Evolutionary conservation across 1,284 basidiomycete species (phyloP).

Genomic region (Marasmius oreades): DNA sequence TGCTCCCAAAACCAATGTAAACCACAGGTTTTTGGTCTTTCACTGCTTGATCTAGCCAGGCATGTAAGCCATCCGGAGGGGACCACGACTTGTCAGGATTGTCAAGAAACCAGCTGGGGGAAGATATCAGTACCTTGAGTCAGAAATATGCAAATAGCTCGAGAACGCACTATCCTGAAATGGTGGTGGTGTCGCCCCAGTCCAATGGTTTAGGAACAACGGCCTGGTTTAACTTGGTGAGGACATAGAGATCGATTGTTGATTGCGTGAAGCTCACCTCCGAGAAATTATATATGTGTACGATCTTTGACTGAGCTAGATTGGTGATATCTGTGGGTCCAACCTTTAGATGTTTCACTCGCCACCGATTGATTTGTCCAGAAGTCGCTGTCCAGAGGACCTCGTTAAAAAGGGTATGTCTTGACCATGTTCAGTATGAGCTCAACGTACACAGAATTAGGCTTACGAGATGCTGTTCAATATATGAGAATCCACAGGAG

Average conservation of each 20-base stretch:
- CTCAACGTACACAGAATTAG: background rate
- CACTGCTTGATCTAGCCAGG: conserved; percentile 56
- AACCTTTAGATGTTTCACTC: conserved; percentile 52
- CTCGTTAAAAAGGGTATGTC: conserved; percentile 70
- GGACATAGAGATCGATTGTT: background rate
- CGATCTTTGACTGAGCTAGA: conserved; percentile 62
- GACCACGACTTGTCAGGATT: conserved; percentile 58
- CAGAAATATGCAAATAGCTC: background rate
- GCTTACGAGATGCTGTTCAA: conserved; percentile 54
- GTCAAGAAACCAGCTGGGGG: conserved; percentile 65
- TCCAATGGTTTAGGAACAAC: conserved; percentile 72
- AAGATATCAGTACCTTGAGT: conserved; percentile 1
- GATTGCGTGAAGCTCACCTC: conserved; percentile 23
- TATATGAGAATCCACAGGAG: conserved; percentile 48
- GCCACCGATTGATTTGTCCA: conserved; percentile 73
- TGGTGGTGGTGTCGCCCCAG: conserved; percentile 69
- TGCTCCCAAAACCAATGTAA: conserved; percentile 74
- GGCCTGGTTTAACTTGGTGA: conserved; percentile 21
- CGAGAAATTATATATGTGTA: conserved; percentile 56
- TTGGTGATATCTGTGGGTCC: conserved; percentile 63
- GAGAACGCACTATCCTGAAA: conserved; percentile 53
- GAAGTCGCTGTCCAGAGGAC: conserved; percentile 76
- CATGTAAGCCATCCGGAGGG: conserved; percentile 47
- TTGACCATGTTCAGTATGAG: conserved; percentile 17
- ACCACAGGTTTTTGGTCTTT: conserved; percentile 63